These are phyloP conservation scores for Suillus americanus DNA, from an alignment of 768 basidiomycete genomes.

Conservation along the genomic window DNA sequence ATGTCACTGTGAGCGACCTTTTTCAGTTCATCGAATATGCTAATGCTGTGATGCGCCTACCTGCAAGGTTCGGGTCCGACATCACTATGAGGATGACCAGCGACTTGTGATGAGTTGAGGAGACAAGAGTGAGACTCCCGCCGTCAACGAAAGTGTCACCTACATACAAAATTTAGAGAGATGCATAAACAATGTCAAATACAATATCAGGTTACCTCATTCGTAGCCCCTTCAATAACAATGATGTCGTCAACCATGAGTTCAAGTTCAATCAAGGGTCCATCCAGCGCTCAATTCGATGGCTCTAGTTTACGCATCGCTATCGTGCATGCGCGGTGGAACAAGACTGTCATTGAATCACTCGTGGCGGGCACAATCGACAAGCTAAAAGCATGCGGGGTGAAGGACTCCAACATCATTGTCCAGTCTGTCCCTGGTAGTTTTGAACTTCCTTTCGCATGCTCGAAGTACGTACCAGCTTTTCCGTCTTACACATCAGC, in stretches of 20 bases:
- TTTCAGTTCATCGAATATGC: background rate
- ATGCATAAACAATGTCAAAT: constrained; percentile 3
- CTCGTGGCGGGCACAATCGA: constrained; percentile 76
- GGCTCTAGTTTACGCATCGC: constrained; percentile 82
- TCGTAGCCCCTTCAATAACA: background rate
- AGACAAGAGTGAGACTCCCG: background rate
- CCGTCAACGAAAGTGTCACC: background rate
- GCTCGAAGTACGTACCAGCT: constrained; percentile 60
- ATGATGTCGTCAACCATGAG: constrained; percentile 18
- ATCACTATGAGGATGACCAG: constrained; percentile 19
- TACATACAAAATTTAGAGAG: background rate
- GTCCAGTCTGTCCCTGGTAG: constrained; percentile 92
- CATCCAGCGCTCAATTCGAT: constrained; percentile 63
- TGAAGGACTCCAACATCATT: constrained; percentile 87
- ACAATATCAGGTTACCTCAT: background rate
- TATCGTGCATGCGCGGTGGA: constrained; percentile 97
- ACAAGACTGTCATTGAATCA: constrained; percentile 81
- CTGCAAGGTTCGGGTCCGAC: constrained; percentile 50
- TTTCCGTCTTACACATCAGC: constrained; percentile 6
- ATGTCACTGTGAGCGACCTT: constrained; percentile 52
- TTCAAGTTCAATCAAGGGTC: constrained; percentile 72
- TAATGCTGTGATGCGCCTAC: constrained; percentile 35
- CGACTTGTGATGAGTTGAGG: background rate
- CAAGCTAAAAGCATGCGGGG: constrained; percentile 83
- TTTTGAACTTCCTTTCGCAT: constrained; percentile 89